These are phyloP conservation scores for Teunomyces aglyptinius DNA, from an alignment of 805 yeast species.

Conservation along the genomic window DNA sequence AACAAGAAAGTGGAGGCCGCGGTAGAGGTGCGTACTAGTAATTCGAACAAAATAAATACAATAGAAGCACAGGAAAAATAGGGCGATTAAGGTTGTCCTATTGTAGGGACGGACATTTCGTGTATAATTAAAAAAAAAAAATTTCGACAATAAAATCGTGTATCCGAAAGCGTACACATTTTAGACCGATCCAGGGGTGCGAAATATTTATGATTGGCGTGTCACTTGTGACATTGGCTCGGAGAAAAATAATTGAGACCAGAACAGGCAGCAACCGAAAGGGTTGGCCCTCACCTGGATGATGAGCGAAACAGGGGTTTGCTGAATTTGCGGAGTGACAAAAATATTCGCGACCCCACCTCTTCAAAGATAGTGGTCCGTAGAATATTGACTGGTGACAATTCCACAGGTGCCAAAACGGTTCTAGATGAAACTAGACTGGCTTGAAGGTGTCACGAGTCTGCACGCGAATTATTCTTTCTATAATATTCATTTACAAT, in stretches of 20 bases:
- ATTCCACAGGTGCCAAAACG: neutral
- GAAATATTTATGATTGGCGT: neutral
- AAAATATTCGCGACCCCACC: neutral
- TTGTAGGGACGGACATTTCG: neutral
- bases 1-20: conserved; percentile 50
- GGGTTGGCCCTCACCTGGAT: neutral
- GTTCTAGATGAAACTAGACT: neutral
- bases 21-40: conserved; percentile 60
- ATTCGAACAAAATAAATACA: neutral
- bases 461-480: neutral
- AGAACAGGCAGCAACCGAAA: neutral
- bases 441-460: neutral
- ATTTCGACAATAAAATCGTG: no score
- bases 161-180: neutral
- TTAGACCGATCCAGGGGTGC: conserved; percentile 1
- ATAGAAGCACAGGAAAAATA: neutral
- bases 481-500: neutral
- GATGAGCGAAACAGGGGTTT: no score
- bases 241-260: neutral
- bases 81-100: neutral
- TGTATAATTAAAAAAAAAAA: neutral
- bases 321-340: no score
- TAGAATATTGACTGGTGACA: neutral
- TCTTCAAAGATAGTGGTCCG: neutral
- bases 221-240: neutral